Percentiles rank a stretch among this genome's conserved stretches.
phyloP scores from a whole-genome alignment of 768 basidiomycete genomes.

The Strobilomyces dryophilus region DNA sequence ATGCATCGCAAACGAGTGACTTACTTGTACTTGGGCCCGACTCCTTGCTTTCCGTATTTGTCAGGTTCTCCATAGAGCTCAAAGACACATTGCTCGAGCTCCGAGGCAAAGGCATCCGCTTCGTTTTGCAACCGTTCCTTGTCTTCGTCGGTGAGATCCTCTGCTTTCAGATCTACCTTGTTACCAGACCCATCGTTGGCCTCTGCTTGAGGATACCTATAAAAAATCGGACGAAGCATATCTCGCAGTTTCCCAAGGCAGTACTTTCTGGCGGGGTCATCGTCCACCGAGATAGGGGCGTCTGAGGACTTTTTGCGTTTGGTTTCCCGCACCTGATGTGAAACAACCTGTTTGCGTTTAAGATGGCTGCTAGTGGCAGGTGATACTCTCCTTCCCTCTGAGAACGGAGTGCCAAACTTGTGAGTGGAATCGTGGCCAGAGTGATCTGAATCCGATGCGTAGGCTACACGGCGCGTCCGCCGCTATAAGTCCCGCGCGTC shows the following conservation, averaged over 20 bases:
- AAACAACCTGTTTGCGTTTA: constrained; percentile 54
- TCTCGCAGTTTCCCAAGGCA: constrained; percentile 75
- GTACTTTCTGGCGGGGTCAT: constrained; percentile 77
- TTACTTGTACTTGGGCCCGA: constrained; percentile 80
- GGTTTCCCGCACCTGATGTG: constrained; percentile 35
- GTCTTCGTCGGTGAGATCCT: constrained; percentile 59
- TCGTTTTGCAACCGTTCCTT: constrained; percentile 49
- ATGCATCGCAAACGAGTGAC: constrained; percentile 21
- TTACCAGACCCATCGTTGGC: constrained; percentile 28
- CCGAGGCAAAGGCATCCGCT: constrained; percentile 61
- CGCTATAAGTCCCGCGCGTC: constrained; percentile 35
- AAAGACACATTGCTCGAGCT: constrained; percentile 74
- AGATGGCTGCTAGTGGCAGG: constrained; percentile 23
- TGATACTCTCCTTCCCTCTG: constrained; percentile 22
- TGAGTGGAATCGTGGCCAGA: constrained; percentile 29
- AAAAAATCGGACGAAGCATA: constrained; percentile 65
- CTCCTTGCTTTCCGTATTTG: constrained; percentile 57
- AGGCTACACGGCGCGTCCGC: constrained; percentile 36
- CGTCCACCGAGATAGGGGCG: constrained; percentile 36
- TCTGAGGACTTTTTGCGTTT: constrained; percentile 48
- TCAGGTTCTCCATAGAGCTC: constrained; percentile 76
- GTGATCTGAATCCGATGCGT: constrained; percentile 41
- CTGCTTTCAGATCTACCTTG: constrained; percentile 42
- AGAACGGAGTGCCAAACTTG: constrained; percentile 16
- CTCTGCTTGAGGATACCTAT: constrained; percentile 60